Conservation (phyloP, 2,329 filamentous ascomycete species). For the Alternaria sp. region DNA sequence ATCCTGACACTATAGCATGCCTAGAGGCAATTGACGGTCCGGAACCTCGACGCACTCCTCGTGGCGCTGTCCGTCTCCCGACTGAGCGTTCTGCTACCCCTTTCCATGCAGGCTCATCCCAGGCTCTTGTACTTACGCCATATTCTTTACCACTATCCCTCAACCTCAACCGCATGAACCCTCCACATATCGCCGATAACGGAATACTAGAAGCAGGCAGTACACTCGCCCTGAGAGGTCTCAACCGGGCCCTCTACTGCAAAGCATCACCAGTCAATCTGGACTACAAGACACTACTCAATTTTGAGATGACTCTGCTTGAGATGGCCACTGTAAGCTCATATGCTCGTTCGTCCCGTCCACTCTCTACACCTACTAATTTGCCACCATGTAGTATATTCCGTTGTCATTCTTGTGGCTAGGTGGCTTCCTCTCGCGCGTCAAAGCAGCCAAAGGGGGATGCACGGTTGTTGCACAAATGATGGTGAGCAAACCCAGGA, state of each 20-base stretch:
- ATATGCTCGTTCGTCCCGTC: neutral
- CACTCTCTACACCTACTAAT: neutral
- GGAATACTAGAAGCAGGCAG: neutral
- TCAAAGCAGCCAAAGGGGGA: neutral
- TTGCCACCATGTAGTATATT: neutral
- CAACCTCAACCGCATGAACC: neutral
- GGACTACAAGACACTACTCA: neutral
- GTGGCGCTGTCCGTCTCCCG: neutral
- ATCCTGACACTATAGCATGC: neutral
- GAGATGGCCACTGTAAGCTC: neutral
- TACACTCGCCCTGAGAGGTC: neutral
- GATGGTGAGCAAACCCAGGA: neutral
- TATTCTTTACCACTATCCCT: neutral
- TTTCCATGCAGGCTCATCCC: too few species aligned
- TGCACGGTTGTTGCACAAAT: neutral
- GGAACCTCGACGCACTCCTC: neutral
- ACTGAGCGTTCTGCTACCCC: neutral
- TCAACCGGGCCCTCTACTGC: neutral
- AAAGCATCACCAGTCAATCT: neutral
- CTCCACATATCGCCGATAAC: neutral
- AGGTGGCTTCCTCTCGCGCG: neutral
- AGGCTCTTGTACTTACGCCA: neutral
- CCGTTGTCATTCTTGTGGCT: neutral
- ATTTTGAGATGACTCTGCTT: neutral
- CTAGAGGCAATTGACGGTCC: neutral